Conservation (phyloP, 2,329 filamentous ascomycete species). For the Fusarium redolens region DNA sequence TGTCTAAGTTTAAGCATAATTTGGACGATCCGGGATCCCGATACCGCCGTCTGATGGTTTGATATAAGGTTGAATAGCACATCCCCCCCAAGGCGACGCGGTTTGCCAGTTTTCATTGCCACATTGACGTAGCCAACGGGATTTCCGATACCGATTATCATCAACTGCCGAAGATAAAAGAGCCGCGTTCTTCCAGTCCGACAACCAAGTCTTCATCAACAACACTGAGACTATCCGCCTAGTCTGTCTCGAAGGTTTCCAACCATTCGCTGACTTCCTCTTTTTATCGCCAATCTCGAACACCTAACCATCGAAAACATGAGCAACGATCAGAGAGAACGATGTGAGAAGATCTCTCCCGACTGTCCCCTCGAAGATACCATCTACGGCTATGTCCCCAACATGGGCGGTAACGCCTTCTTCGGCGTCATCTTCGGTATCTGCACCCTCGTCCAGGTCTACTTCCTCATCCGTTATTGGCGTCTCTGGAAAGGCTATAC, state of each 20-base stretch:
- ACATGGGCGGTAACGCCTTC: not conserved
- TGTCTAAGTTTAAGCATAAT: conserved; percentile 3
- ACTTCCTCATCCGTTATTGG: not conserved
- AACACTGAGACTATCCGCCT: too few relatives aligned
- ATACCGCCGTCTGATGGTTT: not conserved
- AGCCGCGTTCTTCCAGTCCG: accelerated
- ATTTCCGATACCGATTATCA: not conserved
- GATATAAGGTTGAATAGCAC: not conserved
- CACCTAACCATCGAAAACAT: accelerated
- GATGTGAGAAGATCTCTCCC: not conserved
- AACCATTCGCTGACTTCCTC: accelerated
- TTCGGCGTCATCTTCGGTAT: not conserved
- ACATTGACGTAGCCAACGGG: not conserved
- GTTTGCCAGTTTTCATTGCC: not conserved
- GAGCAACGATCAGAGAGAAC: not conserved
- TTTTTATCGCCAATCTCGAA: accelerated
- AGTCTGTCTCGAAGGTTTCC: too few relatives aligned
- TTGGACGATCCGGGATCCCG: not conserved
- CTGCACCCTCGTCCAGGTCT: not conserved
- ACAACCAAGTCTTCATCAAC: not conserved
- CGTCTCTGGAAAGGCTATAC: not conserved
- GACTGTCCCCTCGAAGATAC: not conserved
- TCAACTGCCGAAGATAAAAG: not conserved
- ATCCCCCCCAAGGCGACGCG: not conserved
- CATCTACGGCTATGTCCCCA: not conserved